Conservation (phyloP, 352 stramenopile species). For the Phytophthora hibernalis region DNA sequence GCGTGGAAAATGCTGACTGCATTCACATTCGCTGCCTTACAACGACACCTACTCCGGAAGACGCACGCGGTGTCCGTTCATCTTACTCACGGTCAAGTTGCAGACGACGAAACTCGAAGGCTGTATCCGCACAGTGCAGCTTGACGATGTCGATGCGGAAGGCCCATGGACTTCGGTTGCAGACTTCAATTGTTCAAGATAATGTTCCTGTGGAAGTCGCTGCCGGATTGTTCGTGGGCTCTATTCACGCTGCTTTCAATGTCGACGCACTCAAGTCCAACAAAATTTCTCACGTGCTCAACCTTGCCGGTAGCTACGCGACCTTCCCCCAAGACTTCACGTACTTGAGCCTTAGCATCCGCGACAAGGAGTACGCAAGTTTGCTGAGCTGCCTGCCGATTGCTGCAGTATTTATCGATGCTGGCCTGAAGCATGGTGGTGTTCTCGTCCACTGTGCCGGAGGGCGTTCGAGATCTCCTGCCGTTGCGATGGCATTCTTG, state of each 20-base stretch:
- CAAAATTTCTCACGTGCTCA: conserved; percentile 87
- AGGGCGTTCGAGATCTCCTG: conserved; percentile 85
- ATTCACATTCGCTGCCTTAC: conserved; percentile 10
- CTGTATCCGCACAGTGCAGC: neutral
- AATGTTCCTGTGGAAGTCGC: conserved; percentile 82
- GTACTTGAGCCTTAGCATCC: conserved; percentile 90
- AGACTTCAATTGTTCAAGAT: conserved; percentile 83
- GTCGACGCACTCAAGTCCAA: conserved; percentile 77
- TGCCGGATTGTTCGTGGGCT: conserved; percentile 82
- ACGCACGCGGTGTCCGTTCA: conserved; percentile 5
- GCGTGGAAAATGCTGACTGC: conserved; percentile 7
- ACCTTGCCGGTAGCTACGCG: conserved; percentile 84
- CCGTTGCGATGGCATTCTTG: conserved; percentile 79
- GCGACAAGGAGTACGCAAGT: conserved; percentile 91
- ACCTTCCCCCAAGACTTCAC: conserved; percentile 91
- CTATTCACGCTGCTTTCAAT: conserved; percentile 90
- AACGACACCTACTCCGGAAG: conserved; percentile 20
- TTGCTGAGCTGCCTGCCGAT: conserved; percentile 87
- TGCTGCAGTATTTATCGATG: conserved; percentile 83
- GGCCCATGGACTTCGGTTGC: conserved; percentile 57
- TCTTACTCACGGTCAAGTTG: neutral
- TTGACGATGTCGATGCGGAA: conserved; percentile 55
- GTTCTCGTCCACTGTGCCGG: conserved; percentile 89
- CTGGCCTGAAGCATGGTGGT: conserved; percentile 60
- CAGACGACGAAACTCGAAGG: neutral